Conservation (phyloP, 768 basidiomycete species). For the Trametes cinnabarina region DNA sequence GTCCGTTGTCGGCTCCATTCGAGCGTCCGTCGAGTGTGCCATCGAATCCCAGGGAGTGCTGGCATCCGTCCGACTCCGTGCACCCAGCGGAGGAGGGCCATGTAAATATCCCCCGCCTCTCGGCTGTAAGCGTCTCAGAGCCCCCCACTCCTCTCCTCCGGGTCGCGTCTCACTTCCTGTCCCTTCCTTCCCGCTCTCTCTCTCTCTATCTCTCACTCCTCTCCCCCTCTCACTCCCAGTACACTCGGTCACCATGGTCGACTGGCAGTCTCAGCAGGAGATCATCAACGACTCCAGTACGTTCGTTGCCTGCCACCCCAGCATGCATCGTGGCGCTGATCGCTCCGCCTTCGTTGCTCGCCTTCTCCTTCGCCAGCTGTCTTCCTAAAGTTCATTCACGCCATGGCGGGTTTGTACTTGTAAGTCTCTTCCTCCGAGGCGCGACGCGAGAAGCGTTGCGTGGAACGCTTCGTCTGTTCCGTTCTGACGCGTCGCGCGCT, state of each 20-base stretch:
- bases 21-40: not conserved
- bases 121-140: not conserved
- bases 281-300: slow-evolving; percentile 37
- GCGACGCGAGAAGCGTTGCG: not conserved
- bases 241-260: slow-evolving; percentile 30
- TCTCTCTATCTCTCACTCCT: not conserved
- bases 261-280: slow-evolving; percentile 40
- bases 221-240: not conserved
- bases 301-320: slow-evolving; percentile 13
- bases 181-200: not conserved
- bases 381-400: slow-evolving; percentile 43
- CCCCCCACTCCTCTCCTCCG: not conserved
- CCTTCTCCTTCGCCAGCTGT: slow-evolving; percentile 27
- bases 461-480: not conserved
- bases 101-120: slow-evolving; percentile 13
- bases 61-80: not conserved
- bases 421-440: slow-evolving; percentile 14
- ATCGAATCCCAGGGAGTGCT: not conserved
- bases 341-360: not conserved
- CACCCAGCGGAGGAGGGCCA: not conserved
- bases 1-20: not conserved
- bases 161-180: slow-evolving; percentile 13
- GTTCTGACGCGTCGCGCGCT: not conserved
- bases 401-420: slow-evolving; percentile 44
- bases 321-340: not conserved